These are phyloP conservation scores for Trichosphaerium sp. DNA, from an alignment of 78 protist species.

Conservation along the genomic window DNA sequence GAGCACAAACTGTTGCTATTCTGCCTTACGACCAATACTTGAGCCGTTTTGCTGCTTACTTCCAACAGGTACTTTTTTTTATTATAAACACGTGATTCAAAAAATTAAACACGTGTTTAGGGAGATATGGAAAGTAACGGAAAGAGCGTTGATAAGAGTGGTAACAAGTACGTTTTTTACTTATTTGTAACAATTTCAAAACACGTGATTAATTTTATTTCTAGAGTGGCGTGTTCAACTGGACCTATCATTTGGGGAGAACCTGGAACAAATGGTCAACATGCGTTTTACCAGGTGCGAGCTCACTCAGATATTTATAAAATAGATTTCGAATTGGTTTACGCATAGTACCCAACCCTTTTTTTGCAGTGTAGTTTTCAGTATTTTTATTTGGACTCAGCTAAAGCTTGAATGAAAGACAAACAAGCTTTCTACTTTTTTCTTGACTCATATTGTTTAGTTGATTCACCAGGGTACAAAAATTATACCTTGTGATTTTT, in stretches of 20 bases:
- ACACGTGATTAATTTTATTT: conserved; percentile 38
- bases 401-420: too few relatives aligned
- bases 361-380: background rate
- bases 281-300: conserved; percentile 93
- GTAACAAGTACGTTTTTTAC: background rate
- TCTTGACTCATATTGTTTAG: background rate
- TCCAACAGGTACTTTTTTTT: conserved; percentile 72
- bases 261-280: conserved; percentile 97
- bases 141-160: conserved; percentile 19
- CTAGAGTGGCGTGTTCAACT: conserved; percentile 34
- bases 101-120: background rate
- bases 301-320: conserved; percentile 4
- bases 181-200: background rate
- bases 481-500: conserved; percentile 83
- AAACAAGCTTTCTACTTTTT: too few relatives aligned
- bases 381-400: too few relatives aligned
- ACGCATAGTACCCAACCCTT: conserved; percentile 14
- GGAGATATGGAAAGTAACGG: conserved; percentile 27
- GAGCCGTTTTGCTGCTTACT: conserved; percentile 88
- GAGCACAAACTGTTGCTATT: conserved; percentile 74
- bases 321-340: conserved; percentile 2
- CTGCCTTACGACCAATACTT: conserved; percentile 93
- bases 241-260: conserved; percentile 95
- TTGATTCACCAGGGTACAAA: conserved; percentile 75
- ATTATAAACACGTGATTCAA: background rate